Conservation (phyloP, 257 asterid genomes). For the Solanum paucissectum region DNA sequence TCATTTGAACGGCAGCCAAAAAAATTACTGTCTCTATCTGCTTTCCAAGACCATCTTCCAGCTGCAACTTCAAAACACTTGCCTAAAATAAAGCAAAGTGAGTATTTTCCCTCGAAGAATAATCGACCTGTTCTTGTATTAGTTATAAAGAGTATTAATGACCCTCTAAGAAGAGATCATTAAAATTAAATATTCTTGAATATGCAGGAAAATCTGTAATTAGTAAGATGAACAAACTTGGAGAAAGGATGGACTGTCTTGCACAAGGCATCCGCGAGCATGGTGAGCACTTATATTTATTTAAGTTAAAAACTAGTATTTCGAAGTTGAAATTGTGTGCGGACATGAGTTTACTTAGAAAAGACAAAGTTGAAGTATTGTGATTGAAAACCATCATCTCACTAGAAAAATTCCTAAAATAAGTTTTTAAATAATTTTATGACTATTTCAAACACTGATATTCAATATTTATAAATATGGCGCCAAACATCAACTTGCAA, state of each 20-base stretch:
- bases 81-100: neutral
- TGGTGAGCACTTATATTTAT: neutral
- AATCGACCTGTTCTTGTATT: neutral
- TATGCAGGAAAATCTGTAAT: constrained; percentile 28
- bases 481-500: no score
- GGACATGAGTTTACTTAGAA: no score
- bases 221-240: constrained; percentile 22
- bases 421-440: neutral
- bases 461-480: no score
- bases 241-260: constrained; percentile 24
- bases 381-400: neutral
- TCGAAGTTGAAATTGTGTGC: no score
- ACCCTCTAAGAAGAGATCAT: neutral
- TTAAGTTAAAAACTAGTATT: no score
- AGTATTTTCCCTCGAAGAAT: neutral
- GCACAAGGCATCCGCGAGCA: constrained; percentile 38
- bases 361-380: neutral
- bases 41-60: neutral
- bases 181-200: neutral
- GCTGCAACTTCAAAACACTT: neutral
- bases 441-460: no score
- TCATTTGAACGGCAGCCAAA: neutral
- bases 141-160: neutral
- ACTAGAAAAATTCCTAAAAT: neutral
- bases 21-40: neutral